Evolutionary conservation across 768 basidiomycete genomes (phyloP), one percentile per base, ranked within the genome.

Genomic region (Mycena amicta): DNA sequence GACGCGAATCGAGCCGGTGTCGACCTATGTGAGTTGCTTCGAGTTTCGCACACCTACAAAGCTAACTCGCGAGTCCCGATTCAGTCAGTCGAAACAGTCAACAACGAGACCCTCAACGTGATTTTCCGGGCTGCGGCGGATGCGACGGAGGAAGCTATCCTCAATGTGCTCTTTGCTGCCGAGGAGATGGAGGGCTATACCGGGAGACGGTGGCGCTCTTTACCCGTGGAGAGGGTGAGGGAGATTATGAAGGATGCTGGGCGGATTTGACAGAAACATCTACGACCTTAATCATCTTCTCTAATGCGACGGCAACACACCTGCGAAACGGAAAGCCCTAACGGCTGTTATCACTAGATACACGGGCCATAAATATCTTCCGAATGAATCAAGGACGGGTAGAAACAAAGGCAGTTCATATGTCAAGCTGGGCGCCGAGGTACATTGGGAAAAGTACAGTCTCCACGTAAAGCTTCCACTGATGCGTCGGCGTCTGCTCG

Each of bases 101-200:
- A 82, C 84, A 1, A 84, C 68, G 57, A 87, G 71, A 1, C 77
- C 85, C 59, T 88, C 84, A 18, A 81, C 72, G 62, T 86, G 79
- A 56, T 82, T 72, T 60, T 80, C 78, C 57, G 66, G 66, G 20
- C 79, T 72, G 49, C 85, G 75, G 55, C 62, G 1, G 62, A 63
- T 26, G 62, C 62, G 30, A 63, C 62, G 13, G 62, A 63, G 43
- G 62, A 63, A 5, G 62, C 62, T 8, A 43, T 60, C 8, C 49
- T 63, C n/a, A 63, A 63, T 55, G 62, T 55, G 3, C 20, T 63
- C 1, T 63, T 63, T n/a, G 62, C 62, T 6, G 62, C 62, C 0
- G 62, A 63, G 30, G 62, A 59, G 20, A 25, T 60, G 5, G 62
- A 63, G 49, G 62, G 62, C 3, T 63, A 40, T 41, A 60, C 62